Conservation (phyloP, 2,329 filamentous ascomycete genomes). For the Plenodomus lindquistii region DNA sequence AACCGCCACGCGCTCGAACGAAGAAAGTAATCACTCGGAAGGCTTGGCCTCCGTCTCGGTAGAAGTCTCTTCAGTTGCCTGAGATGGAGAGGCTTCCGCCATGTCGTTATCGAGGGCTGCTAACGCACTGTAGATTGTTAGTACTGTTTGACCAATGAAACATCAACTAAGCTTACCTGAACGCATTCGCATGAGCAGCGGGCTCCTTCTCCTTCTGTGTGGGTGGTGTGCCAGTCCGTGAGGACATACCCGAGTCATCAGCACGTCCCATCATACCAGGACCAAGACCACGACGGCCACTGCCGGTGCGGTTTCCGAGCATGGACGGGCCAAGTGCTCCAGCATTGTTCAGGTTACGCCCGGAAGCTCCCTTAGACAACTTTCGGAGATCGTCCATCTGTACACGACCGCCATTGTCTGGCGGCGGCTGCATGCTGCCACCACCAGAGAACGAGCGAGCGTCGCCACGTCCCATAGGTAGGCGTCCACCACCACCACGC, state of each 20-base stretch:
- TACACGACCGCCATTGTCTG: conserved; percentile 76
- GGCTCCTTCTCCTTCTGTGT: conserved; percentile 65
- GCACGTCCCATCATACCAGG: conserved; percentile 69
- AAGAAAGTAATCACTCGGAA: conserved; percentile 44
- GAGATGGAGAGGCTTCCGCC: conserved; percentile 69
- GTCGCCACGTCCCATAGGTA: conserved; percentile 80
- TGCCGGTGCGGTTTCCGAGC: conserved; percentile 87
- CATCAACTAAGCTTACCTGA: conserved; percentile 70
- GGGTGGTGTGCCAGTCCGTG: conserved; percentile 86
- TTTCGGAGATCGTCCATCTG: conserved; percentile 89
- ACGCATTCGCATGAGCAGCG: conserved; percentile 79
- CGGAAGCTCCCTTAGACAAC: conserved; percentile 65
- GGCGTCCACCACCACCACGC: conserved; percentile 71
- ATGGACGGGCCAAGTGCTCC: conserved; percentile 77
- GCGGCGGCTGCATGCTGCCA: conserved; percentile 67
- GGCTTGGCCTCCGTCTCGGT: conserved; percentile 36
- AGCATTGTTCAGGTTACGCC: conserved; percentile 60
- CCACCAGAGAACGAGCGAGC: conserved; percentile 78
- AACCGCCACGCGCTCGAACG: conserved; percentile 38
- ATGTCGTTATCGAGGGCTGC: conserved; percentile 59
- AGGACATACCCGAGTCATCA: conserved; percentile 86
- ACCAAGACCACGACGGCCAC: conserved; percentile 75
- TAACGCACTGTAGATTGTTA: conserved; percentile 52
- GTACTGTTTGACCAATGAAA: not conserved
- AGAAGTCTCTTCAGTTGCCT: conserved; percentile 52